A percentile compares a stretch with the other conserved stretches of the same genome.
Conservation (phyloP, 306 rosid genomes). For the Potentilla sterilis region DNA sequence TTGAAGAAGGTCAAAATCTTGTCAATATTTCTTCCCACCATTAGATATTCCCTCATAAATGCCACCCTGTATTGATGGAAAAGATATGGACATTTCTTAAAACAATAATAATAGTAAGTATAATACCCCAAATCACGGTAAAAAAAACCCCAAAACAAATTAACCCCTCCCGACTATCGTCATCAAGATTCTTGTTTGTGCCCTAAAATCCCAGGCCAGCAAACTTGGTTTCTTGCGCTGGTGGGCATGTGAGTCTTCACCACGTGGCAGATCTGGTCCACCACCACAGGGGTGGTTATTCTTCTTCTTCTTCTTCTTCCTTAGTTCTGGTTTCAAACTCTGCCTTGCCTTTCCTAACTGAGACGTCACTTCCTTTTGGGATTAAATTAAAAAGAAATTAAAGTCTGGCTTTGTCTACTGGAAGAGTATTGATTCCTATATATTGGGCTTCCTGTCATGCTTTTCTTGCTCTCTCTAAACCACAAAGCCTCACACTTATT, state of each 20-base stretch:
- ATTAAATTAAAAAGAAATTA: background rate
- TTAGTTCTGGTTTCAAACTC: background rate
- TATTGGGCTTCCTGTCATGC: conserved; percentile 19
- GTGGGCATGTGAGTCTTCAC: conserved; percentile 18
- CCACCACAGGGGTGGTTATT: background rate
- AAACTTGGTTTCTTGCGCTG: background rate
- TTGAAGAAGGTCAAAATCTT: background rate
- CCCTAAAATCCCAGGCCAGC: conserved; percentile 3
- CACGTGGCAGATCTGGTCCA: conserved; percentile 26
- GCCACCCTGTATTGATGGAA: background rate
- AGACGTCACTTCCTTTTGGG: background rate
- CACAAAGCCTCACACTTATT: background rate
- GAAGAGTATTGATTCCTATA: conserved; percentile 33
- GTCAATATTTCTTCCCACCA: conserved; percentile 1
- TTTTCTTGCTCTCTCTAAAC: background rate
- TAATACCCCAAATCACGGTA: background rate
- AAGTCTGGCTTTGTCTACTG: conserved; percentile 17
- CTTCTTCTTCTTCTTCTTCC: background rate
- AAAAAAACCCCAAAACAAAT: background rate
- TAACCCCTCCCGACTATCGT: background rate
- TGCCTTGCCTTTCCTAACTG: background rate
- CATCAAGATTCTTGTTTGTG: background rate
- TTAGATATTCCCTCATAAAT: background rate
- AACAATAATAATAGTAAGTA: background rate
- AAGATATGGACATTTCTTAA: background rate